Base-by-base conservation (phyloP, 2,329 filamentous ascomycete genomes). In the Taxawa tesnikishii region DNA sequence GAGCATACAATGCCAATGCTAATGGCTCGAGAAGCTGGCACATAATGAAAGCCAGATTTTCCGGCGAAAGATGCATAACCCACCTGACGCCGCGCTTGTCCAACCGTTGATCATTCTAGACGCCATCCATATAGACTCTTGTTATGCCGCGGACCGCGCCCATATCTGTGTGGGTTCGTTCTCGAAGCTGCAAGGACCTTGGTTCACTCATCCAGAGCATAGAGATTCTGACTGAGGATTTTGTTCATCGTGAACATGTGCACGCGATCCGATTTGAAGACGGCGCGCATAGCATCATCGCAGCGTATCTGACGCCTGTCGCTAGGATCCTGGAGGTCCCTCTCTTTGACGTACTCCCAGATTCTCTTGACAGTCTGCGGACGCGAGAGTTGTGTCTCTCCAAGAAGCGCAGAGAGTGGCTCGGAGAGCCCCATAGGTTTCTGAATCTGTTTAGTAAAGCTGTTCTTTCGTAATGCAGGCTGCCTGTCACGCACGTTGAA, bases 211-310 rank as follows among this genome's bases (percentile, higher is more conserved):
- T 88, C 84, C 29, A 83, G 69, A 3, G 80, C 82, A 51, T 93
- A 94, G 24, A 96, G 67, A 50, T 96, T 88, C 53, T 80, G 78
- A 41, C 83, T 84, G 8, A 96, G 74, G 11, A 94, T 73, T 65
- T 94, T 94, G 66, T 94, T 96, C 88, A 98, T 96, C 45, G 84
- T 87, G 58, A 98, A 98, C 90, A 98, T 98, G 59, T 96, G 84
- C 30, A 98, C 81, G 49, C 73, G 82, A 48, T 85, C 75, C 49
- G 81, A 73, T 56, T 93, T 93, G 64, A 98, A 98, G 6, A 98
- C 81, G 5, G 81, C 80, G 38, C 83, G 77, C 79, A 98, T 80
- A 45, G 75, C 76, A 15, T 93, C 83, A 57, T 98, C 90, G 60
- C 90, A 98, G 16, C 75, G 65, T 41, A 98, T 98, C 45, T 94